Percentiles rank a stretch among this genome's conserved stretches.
Evolutionary conservation across 2,329 filamentous ascomycete species (phyloP).

Genomic region (Sodiomyces alkalinus): DNA sequence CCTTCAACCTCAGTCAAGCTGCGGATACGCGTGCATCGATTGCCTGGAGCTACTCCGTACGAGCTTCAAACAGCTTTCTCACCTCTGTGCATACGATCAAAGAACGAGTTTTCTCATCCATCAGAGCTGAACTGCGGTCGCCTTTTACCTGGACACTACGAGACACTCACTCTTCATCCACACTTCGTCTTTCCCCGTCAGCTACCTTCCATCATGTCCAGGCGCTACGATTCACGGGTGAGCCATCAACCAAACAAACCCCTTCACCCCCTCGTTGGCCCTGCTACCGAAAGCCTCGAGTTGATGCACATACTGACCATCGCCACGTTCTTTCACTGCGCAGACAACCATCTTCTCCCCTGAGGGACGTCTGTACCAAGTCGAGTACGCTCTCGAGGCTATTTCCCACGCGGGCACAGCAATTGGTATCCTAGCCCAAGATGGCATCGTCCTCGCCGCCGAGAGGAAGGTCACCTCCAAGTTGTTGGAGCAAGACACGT

Average conservation of each 20-base stretch:
- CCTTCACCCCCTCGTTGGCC: constrained; percentile 11
- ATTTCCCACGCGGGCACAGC: constrained; percentile 97
- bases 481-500: constrained; percentile 97
- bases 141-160: too few species aligned
- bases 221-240: constrained; percentile 95
- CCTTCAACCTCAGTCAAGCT: too few species aligned
- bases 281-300: too few species aligned
- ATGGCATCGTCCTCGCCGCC: constrained; percentile 94
- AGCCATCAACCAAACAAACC: too few species aligned
- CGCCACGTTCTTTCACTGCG: not conserved
- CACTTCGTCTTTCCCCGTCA: too few species aligned
- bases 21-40: constrained; percentile 9
- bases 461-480: constrained; percentile 99
- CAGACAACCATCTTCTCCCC: constrained; percentile 99
- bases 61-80: constrained; percentile 5
- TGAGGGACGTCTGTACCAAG: constrained; percentile 95
- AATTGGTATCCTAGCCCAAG: constrained; percentile 89
- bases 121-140: not conserved
- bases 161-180: too few species aligned
- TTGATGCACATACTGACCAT: constrained; percentile 10
- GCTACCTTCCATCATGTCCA: constrained; percentile 56
- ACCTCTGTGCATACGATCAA: too few species aligned
- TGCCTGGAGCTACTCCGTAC: constrained; percentile 10
- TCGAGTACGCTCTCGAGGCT: constrained; percentile 97
- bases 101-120: not conserved